Conservation (phyloP, 495 filamentous ascomycete genomes). For the Ramalina intermedia region DNA sequence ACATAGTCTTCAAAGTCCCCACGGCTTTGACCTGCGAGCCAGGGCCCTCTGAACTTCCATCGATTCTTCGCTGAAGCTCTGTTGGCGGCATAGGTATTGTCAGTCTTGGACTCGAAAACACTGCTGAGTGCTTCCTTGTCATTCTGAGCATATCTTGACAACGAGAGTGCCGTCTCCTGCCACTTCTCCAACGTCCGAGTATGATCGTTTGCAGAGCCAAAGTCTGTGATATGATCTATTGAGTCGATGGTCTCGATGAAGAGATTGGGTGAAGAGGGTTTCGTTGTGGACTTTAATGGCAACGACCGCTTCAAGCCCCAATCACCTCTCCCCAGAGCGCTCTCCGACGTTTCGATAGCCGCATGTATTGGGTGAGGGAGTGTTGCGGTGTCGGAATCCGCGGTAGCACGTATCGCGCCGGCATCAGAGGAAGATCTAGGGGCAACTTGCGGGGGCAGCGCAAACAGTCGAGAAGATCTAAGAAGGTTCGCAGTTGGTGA, state of each 20-base stretch:
- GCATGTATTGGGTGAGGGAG: conserved; percentile 67
- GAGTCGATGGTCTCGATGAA: conserved; percentile 65
- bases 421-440: conserved; percentile 27
- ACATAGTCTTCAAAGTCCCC: conserved; percentile 58
- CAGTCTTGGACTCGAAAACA: conserved; percentile 33
- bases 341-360: conserved; percentile 62
- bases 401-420: conserved; percentile 25
- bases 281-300: conserved; percentile 54
- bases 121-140: conserved; percentile 20
- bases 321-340: conserved; percentile 66
- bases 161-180: conserved; percentile 61
- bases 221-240: conserved; percentile 83
- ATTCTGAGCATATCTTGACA: conserved; percentile 34
- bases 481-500: conserved; percentile 51
- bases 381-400: conserved; percentile 52
- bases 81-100: conserved; percentile 30
- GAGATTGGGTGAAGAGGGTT: conserved; percentile 54
- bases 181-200: conserved; percentile 71
- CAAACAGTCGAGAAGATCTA: conserved; percentile 50
- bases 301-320: conserved; percentile 90
- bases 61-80: conserved; percentile 27
- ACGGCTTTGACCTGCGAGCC: conserved; percentile 59
- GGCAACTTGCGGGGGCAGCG: conserved; percentile 40
- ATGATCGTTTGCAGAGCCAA: conserved; percentile 70
- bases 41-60: conserved; percentile 74